phyloP scores from a whole-genome alignment of 345 rosid genomes.

The Gossypium thurberi region DNA sequence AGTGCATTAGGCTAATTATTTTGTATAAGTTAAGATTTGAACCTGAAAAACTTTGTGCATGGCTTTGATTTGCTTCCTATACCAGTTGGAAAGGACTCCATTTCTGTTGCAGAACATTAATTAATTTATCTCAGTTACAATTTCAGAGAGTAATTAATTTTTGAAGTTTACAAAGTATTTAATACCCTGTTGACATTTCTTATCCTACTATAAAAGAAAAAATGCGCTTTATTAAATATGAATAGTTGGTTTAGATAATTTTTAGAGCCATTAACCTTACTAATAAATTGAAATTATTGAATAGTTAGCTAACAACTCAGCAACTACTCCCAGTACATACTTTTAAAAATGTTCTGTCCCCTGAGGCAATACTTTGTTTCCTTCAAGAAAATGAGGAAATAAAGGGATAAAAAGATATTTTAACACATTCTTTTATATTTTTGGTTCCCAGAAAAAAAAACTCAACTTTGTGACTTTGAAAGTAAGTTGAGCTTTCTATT shows the following conservation, averaged over 20 bases:
- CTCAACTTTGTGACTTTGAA: neutral
- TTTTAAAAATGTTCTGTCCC: neutral
- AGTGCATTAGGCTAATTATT: conserved; percentile 38
- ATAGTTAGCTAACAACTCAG: neutral
- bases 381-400: neutral
- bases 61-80: conserved; percentile 97
- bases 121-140: conserved; percentile 51
- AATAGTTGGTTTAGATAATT: neutral
- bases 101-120: conserved; percentile 78
- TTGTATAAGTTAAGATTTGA: conserved; percentile 65
- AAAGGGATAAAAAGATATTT: neutral
- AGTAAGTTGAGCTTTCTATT: neutral
- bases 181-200: conserved; percentile 1
- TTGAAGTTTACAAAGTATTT: conserved; percentile 16
- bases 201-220: neutral
- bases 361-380: neutral
- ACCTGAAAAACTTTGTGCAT: conserved; percentile 98
- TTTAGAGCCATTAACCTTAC: neutral
- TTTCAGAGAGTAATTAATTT: conserved; percentile 34
- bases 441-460: neutral
- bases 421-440: neutral
- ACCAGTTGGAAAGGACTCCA: conserved; percentile 73
- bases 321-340: neutral
- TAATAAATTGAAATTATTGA: neutral
- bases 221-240: neutral